Conservation (phyloP, 208 protist species). For the Crithidia bombi region DNA sequence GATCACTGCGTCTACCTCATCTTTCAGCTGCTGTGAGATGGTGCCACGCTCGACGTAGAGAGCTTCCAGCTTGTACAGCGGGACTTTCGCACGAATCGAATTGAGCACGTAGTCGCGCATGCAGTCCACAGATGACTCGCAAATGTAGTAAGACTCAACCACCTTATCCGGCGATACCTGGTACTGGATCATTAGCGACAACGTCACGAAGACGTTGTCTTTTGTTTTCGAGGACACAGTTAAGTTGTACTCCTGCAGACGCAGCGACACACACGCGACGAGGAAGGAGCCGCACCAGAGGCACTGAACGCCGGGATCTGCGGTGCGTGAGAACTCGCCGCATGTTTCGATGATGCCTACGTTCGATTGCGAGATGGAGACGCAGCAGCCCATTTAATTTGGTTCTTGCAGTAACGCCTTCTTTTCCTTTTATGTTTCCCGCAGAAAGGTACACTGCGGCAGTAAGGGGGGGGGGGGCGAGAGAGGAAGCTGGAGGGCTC, state of each 20-base stretch:
- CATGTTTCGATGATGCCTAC: conserved; percentile 73
- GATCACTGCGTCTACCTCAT: conserved; percentile 65
- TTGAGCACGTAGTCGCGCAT: conserved; percentile 76
- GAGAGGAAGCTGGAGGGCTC: no score
- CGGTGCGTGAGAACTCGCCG: conserved; percentile 51
- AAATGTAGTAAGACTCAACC: conserved; percentile 51
- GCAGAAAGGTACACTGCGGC: no score
- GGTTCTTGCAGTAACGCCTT: no score
- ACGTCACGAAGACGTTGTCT: conserved; percentile 85
- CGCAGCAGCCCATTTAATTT: conserved; percentile 59
- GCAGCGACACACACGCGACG: conserved; percentile 45
- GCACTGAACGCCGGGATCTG: conserved; percentile 64
- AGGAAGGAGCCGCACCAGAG: conserved; percentile 45
- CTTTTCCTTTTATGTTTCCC: conserved; percentile 11
- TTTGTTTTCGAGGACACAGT: conserved; percentile 80
- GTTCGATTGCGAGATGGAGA: conserved; percentile 56
- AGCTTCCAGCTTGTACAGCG: conserved; percentile 80
- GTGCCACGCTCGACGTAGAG: conserved; percentile 77
- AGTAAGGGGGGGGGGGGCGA: not conserved
- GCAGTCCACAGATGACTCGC: conserved; percentile 42
- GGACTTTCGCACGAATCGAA: conserved; percentile 70
- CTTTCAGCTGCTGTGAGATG: conserved; percentile 78
- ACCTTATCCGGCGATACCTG: conserved; percentile 53
- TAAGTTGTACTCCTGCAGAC: conserved; percentile 49
- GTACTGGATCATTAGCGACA: conserved; percentile 60